These are phyloP conservation scores for Alternaria gansuensis DNA, from an alignment of 2,329 filamentous ascomycete genomes.

Conservation along the genomic window DNA sequence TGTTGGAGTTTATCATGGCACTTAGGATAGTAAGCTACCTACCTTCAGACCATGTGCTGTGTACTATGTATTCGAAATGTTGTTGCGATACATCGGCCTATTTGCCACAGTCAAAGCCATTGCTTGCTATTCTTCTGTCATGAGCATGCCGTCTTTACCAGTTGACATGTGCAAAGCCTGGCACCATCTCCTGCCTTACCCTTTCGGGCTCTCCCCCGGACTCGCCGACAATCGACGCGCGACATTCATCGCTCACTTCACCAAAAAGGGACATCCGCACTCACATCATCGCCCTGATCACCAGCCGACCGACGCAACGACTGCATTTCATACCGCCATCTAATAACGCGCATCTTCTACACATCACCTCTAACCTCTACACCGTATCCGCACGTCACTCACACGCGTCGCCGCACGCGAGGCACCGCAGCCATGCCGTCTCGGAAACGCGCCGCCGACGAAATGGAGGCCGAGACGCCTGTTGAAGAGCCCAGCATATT, in stretches of 20 bases:
- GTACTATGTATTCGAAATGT: neutral
- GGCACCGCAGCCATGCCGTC: constrained; percentile 47
- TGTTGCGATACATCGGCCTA: neutral
- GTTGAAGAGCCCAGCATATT: constrained; percentile 59
- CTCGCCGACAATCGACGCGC: constrained; percentile 16
- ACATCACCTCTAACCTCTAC: neutral
- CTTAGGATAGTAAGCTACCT: neutral
- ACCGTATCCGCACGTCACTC: constrained; percentile 6
- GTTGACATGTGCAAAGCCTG: constrained; percentile 5
- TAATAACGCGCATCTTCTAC: neutral
- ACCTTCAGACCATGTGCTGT: neutral
- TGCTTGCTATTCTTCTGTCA: neutral
- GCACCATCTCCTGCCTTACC: constrained; percentile 3
- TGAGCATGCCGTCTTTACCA: neutral
- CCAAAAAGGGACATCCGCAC: constrained; percentile 12
- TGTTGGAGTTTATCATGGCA: constrained; percentile 1
- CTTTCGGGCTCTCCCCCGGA: constrained; percentile 14
- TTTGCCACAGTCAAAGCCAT: neutral
- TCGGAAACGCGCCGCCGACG: constrained; percentile 57
- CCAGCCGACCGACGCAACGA: constrained; percentile 12
- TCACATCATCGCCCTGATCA: constrained; percentile 18
- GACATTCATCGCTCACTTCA: constrained; percentile 13
- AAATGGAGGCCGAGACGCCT: constrained; percentile 62
- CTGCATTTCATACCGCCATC: constrained; percentile 8
- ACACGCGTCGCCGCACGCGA: constrained; percentile 49